phyloP scores from a whole-genome alignment of 2,329 filamentous ascomycete species.

The Pseudocercospora pini-densiflorae region DNA sequence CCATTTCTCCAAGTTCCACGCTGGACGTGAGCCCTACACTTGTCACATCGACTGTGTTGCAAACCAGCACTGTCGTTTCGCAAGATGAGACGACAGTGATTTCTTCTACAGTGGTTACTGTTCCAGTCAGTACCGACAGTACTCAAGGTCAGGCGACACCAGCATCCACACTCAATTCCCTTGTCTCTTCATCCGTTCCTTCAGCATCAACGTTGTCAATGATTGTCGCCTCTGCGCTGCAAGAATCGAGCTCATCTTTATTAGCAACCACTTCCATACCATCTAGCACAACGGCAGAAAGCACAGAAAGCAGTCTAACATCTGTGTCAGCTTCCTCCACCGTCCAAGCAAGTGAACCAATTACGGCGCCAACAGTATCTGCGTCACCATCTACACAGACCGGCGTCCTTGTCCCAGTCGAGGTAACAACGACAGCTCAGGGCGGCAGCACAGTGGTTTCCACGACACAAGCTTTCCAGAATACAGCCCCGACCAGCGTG shows the following conservation, averaged over 20 bases:
- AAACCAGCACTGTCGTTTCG: constrained; percentile 20
- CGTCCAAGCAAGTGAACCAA: constrained; percentile 25
- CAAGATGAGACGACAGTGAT: constrained; percentile 18
- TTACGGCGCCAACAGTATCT: constrained; percentile 26
- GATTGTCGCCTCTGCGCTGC: constrained; percentile 19
- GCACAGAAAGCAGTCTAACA: constrained; percentile 28
- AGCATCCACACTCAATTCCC: constrained; percentile 5
- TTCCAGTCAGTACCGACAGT: constrained; percentile 24
- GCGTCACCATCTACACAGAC: constrained; percentile 29
- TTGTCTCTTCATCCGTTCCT: constrained; percentile 13
- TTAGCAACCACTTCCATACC: constrained; percentile 29
- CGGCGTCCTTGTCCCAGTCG: constrained; percentile 46
- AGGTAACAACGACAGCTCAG: constrained; percentile 45
- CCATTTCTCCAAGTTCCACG: constrained; percentile 26
- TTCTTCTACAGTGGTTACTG: constrained; percentile 19
- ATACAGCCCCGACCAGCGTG: constrained; percentile 37
- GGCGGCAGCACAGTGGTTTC: constrained; percentile 41
- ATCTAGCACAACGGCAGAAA: constrained; percentile 34
- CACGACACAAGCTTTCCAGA: constrained; percentile 47
- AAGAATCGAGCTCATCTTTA: constrained; percentile 28
- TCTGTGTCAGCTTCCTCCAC: constrained; percentile 30
- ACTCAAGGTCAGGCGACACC: constrained; percentile 25
- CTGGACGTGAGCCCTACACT: constrained; percentile 9
- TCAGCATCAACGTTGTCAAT: constrained; percentile 7
- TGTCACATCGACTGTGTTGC: constrained; percentile 18